phyloP scores from a whole-genome alignment of 2,329 filamentous ascomycete genomes.

The Gliomastix tumulicola region DNA sequence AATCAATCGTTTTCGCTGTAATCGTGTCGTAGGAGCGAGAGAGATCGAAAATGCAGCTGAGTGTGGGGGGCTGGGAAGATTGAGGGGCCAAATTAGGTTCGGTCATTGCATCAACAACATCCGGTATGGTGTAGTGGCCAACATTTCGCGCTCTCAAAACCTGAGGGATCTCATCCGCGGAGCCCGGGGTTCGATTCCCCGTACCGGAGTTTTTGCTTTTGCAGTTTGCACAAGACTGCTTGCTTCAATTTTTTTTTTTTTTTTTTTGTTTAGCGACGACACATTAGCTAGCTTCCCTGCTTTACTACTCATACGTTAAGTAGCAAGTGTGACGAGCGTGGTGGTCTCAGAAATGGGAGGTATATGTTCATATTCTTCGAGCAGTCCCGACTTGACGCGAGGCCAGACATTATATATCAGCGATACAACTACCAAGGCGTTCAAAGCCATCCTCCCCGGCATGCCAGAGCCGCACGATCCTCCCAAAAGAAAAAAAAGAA shows the following conservation, averaged over 20 bases:
- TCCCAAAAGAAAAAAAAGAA: background rate
- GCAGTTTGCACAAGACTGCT: background rate
- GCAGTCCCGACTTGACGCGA: background rate
- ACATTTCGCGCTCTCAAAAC: slow-evolving; percentile 23
- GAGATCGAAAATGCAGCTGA: too few relatives aligned
- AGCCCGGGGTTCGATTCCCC: slow-evolving; percentile 12
- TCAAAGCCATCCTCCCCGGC: background rate
- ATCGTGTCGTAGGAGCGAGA: too few relatives aligned
- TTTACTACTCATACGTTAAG: too few relatives aligned
- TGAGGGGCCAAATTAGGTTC: too few relatives aligned
- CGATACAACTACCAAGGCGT: too few relatives aligned
- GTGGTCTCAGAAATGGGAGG: too few relatives aligned
- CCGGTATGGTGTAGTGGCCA: slow-evolving; percentile 25
- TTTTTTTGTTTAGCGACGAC: background rate
- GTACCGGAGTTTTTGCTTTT: slow-evolving; percentile 9
- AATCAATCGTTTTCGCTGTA: too few relatives aligned
- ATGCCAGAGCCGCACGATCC: background rate
- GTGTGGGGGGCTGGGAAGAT: too few relatives aligned
- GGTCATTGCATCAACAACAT: too few relatives aligned
- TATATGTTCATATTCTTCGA: too few relatives aligned
- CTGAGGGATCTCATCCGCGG: slow-evolving; percentile 10
- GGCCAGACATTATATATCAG: background rate
- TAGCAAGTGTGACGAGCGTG: too few relatives aligned
- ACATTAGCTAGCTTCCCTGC: background rate
- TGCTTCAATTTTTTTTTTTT: background rate